Conservation (phyloP, 2,329 filamentous ascomycete species). For the Davidsoniella australis region DNA sequence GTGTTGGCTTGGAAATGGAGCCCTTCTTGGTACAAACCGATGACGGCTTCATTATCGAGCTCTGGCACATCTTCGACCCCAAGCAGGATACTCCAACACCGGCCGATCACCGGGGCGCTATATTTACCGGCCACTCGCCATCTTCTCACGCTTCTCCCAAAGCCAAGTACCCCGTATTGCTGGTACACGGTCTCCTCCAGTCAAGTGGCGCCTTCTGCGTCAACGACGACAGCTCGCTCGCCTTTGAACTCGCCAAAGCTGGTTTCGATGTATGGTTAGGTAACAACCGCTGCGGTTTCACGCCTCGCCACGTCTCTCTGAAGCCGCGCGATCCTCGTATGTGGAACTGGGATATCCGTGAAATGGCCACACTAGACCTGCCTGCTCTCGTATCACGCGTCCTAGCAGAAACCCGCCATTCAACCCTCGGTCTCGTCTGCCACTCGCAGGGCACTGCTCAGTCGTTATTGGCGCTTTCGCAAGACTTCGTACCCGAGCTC, state of each 20-base stretch:
- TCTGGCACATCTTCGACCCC: constrained; percentile 84
- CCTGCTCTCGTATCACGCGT: constrained; percentile 67
- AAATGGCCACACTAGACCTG: constrained; percentile 83
- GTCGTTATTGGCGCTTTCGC: constrained; percentile 72
- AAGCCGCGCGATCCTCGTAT: constrained; percentile 65
- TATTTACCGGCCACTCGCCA: background rate
- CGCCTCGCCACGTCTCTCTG: constrained; percentile 57
- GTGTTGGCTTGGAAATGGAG: constrained; percentile 77
- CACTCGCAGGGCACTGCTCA: constrained; percentile 89
- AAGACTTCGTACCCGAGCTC: constrained; percentile 74
- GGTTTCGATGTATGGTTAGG: constrained; percentile 94
- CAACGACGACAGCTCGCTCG: constrained; percentile 77
- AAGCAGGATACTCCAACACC: constrained; percentile 35
- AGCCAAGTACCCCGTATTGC: constrained; percentile 59
- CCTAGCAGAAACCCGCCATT: constrained; percentile 46
- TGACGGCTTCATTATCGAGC: constrained; percentile 75
- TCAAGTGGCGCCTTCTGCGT: constrained; percentile 76
- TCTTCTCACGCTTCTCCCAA: background rate
- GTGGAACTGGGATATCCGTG: constrained; percentile 93
- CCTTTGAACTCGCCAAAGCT: constrained; percentile 81
- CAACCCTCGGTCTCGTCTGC: constrained; percentile 54
- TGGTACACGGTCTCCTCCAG: constrained; percentile 81
- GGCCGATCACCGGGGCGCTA: background rate
- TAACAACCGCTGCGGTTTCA: constrained; percentile 79
- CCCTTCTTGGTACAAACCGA: constrained; percentile 75